Conservation (phyloP, 768 basidiomycete genomes). For the Lentinula raphanica region DNA sequence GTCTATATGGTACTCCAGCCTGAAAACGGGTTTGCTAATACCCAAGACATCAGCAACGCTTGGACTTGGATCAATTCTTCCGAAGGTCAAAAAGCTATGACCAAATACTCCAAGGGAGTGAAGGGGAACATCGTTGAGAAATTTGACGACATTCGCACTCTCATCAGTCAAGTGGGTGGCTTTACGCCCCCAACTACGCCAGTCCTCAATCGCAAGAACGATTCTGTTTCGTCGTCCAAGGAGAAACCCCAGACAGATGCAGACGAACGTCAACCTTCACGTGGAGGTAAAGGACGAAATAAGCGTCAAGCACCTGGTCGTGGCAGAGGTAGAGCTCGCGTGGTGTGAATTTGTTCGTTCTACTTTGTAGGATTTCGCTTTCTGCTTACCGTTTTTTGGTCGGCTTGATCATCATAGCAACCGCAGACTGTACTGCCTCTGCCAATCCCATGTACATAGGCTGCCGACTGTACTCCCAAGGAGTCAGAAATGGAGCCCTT, state of each 20-base stretch:
- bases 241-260: not conserved
- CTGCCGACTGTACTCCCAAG: too few species aligned
- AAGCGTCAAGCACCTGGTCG: too few species aligned
- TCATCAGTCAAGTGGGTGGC: slow-evolving; percentile 47
- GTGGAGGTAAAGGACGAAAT: not conserved
- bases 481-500: too few species aligned
- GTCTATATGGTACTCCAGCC: slow-evolving; percentile 51
- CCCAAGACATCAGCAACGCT: slow-evolving; percentile 43
- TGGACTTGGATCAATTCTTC: slow-evolving; percentile 45
- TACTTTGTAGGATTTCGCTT: not conserved
- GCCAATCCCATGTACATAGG: too few species aligned
- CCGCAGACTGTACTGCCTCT: too few species aligned
- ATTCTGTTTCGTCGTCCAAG: not conserved
- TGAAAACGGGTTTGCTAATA: slow-evolving; percentile 46
- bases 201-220: slow-evolving; percentile 12
- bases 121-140: slow-evolving; percentile 26
- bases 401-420: too few species aligned
- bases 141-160: slow-evolving; percentile 44
- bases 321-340: not conserved
- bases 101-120: slow-evolving; percentile 14
- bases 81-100: slow-evolving; percentile 20
- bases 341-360: not conserved
- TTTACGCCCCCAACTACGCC: slow-evolving; percentile 41
- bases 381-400: not conserved
- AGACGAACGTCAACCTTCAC: not conserved